phyloP scores from a whole-genome alignment of 1,284 basidiomycete genomes.

The Moesziomyces globuligerus region DNA sequence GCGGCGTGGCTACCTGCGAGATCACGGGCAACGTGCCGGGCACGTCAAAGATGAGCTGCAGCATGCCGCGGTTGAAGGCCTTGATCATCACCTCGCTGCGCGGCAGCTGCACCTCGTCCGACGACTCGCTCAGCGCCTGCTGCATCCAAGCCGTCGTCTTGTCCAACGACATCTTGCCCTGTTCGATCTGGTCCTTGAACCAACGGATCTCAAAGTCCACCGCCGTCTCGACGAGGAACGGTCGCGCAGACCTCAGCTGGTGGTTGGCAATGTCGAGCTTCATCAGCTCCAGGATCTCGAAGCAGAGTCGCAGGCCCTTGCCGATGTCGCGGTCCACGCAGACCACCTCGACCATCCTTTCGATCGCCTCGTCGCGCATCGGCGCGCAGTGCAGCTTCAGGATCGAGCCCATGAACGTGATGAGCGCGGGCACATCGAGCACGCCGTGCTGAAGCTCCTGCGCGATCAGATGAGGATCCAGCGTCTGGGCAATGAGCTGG shows the following conservation, averaged over 20 bases:
- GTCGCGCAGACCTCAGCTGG: conserved; percentile 86
- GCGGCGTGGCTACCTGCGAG: conserved; percentile 50
- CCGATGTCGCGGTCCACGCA: conserved; percentile 71
- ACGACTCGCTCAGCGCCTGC: conserved; percentile 30
- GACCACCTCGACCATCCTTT: conserved; percentile 76
- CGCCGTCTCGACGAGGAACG: conserved; percentile 82
- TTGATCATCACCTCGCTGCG: conserved; percentile 67
- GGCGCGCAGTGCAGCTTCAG: conserved; percentile 92
- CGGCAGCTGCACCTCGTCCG: neutral
- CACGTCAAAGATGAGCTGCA: conserved; percentile 77
- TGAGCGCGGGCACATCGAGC: conserved; percentile 84
- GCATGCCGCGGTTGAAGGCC: conserved; percentile 75
- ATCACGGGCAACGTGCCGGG: conserved; percentile 69
- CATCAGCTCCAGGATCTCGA: conserved; percentile 93
- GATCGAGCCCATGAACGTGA: conserved; percentile 80
- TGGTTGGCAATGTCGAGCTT: conserved; percentile 96
- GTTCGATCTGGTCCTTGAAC: conserved; percentile 75
- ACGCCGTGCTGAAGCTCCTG: conserved; percentile 80
- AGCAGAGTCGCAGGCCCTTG: conserved; percentile 81
- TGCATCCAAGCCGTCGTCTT: conserved; percentile 76
- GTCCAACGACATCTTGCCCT: conserved; percentile 71
- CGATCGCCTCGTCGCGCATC: conserved; percentile 85
- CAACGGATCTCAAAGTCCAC: conserved; percentile 82
- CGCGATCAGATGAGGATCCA: conserved; percentile 75
- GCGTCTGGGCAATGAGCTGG: conserved; percentile 68